Base-by-base conservation (phyloP, 495 filamentous ascomycete genomes). In the Tetracladium marchalianum region DNA sequence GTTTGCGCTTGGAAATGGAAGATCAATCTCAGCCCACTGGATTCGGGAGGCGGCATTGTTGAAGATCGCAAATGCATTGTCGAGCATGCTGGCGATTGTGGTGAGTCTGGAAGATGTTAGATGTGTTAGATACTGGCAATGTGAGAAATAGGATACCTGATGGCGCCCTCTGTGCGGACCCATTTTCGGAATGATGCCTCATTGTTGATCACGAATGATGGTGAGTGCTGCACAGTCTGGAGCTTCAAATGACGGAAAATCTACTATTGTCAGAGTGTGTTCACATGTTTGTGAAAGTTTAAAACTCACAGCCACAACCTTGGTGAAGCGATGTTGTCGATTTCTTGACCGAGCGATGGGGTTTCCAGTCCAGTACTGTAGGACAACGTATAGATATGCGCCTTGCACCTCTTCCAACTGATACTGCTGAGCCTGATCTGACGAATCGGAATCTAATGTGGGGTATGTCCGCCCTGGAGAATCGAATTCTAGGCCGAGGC, bases 311-410 rank as follows among this genome's bases (percentile, higher is more conserved):
- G 49, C 31, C 31, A 51, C 46, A 19, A 55, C 33, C 42, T 52
- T 46, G 8, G 41, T 12, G 39, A 53, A 59, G 41, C 56, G 40
- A 32, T 55, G 56, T 16, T 55, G 56, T 4, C 56, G 48, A 24
- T 47, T 52, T 48, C 56, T 51, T 18, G 35, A 50, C 18, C 47
- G 51, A 6, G 56, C 56, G 8, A 50, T 49, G 1, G 39, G 16
- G 37, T 48, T 55, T 17, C 56, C 56, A 32, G 56, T 51, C 56
- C 52, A 59, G 35, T 52, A 59, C 39, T 59, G 56, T 13, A 55
- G 24, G 17, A 55, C 49, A 43, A 53, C 46, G 52, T 55, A 53
- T 13, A 59, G 44, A 51, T 59, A 55, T 12, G 46, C 52, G 11
- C 56, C 52, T 46, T 59, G 56, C 12, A 59, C 22, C 27, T 59